These are phyloP conservation scores for Erigeron philadelphicus DNA, from an alignment of 140 eudicot species.

Conservation along the genomic window DNA sequence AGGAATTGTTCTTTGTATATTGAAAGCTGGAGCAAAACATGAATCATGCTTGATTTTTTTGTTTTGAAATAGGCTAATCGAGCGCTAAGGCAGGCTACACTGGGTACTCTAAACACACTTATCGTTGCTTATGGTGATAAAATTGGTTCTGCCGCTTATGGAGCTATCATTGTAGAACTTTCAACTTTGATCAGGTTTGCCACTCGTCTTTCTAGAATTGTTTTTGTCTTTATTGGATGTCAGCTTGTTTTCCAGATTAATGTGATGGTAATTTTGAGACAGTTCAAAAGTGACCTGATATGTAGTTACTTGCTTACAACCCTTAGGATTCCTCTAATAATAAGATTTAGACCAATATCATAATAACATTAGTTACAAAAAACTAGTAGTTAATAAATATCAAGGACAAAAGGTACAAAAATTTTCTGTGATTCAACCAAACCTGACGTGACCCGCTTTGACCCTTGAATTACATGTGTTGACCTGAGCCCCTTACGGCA, in stretches of 20 bases:
- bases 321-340: not conserved
- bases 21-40: not conserved
- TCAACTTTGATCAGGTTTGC: conserved; percentile 88
- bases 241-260: conserved; percentile 3
- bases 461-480: not conserved
- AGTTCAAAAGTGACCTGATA: not conserved
- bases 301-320: not conserved
- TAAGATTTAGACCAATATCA: not conserved
- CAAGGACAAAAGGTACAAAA: not conserved
- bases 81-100: conserved; percentile 91
- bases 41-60: conserved; percentile 17
- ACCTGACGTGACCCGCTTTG: not conserved
- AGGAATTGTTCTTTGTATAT: conserved; percentile 9
- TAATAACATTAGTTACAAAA: not conserved
- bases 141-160: conserved; percentile 89
- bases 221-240: conserved; percentile 13
- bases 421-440: not conserved
- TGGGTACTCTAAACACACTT: conserved; percentile 82
- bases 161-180: conserved; percentile 84
- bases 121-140: conserved; percentile 89
- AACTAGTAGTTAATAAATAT: not conserved
- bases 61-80: conserved; percentile 73
- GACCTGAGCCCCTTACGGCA: not conserved
- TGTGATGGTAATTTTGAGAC: conserved; percentile 2
- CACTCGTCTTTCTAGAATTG: conserved; percentile 14